Evolutionary conservation across 2,329 filamentous ascomycete genomes (phyloP).

Genomic region (Penicillium sp.): DNA sequence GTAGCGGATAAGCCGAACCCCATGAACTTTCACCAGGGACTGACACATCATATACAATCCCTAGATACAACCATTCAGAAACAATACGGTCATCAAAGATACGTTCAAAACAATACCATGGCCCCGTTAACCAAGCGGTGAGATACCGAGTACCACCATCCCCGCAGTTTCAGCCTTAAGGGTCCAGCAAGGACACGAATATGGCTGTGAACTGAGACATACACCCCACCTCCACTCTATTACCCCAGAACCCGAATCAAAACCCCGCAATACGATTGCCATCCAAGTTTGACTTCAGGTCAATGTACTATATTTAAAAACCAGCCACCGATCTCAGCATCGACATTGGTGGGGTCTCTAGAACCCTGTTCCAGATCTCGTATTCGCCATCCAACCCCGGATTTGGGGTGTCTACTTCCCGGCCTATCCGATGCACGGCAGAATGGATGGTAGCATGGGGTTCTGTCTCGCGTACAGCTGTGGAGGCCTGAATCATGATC

Average conservation of each 20-base stretch:
- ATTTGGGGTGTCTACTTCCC: neutral
- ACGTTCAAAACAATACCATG: neutral
- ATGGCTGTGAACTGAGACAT: neutral
- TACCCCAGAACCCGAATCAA: neutral
- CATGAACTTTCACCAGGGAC: too few species aligned
- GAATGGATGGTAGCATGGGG: neutral
- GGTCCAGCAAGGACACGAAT: neutral
- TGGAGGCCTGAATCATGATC: neutral
- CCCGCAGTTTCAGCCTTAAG: neutral
- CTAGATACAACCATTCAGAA: neutral
- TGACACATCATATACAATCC: too few species aligned
- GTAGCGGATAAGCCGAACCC: too few species aligned
- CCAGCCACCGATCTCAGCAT: neutral
- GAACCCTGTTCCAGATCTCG: conserved; percentile 25
- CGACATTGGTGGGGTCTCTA: conserved; percentile 17
- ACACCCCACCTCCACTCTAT: neutral
- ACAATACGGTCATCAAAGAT: neutral
- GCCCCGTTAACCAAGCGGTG: neutral
- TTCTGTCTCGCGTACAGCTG: neutral
- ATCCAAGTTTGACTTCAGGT: neutral
- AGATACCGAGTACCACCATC: neutral
- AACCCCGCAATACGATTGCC: neutral
- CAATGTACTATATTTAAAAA: neutral
- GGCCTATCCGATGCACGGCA: conserved; percentile 1
- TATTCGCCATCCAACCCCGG: conserved; percentile 20